Evolutionary conservation across 2,329 filamentous ascomycete species (phyloP).

Genomic region (Aspergillus cejpii): DNA sequence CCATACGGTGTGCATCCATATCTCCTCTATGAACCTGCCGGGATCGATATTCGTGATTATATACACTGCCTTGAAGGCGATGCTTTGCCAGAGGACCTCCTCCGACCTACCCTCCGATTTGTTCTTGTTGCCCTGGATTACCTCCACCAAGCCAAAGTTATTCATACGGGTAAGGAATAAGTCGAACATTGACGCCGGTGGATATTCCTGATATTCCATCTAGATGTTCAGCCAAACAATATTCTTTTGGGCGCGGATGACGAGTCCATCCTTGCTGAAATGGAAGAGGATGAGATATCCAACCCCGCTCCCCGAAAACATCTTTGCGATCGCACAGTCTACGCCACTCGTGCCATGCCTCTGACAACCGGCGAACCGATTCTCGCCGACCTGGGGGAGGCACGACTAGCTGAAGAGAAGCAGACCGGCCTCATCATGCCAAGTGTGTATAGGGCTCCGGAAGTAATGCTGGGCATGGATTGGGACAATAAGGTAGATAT

Average conservation of each 20-base stretch:
- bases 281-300: conserved; percentile 35
- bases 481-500: conserved; percentile 45
- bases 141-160: conserved; percentile 70
- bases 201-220: not conserved
- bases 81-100: conserved; percentile 16
- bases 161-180: conserved; percentile 21
- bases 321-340: conserved; percentile 34
- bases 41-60: conserved; percentile 18
- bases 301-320: conserved; percentile 39
- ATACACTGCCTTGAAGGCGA: conserved; percentile 18
- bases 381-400: conserved; percentile 45
- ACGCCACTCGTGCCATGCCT: conserved; percentile 34
- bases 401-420: conserved; percentile 31
- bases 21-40: conserved; percentile 20
- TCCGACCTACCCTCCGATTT: conserved; percentile 58
- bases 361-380: conserved; percentile 29
- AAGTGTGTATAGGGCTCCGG: conserved; percentile 17
- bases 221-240: conserved; percentile 39
- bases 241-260: conserved; percentile 37
- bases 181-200: too few relatives aligned
- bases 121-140: conserved; percentile 82
- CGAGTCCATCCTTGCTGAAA: conserved; percentile 27
- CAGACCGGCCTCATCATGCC: conserved; percentile 22
- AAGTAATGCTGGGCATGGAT: conserved; percentile 40
- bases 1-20: conserved; percentile 21